Evolutionary conservation across 441 rosid genomes (phyloP), one percentile per base, ranked within the genome.

Genomic region (Aleurites moluccanus): DNA sequence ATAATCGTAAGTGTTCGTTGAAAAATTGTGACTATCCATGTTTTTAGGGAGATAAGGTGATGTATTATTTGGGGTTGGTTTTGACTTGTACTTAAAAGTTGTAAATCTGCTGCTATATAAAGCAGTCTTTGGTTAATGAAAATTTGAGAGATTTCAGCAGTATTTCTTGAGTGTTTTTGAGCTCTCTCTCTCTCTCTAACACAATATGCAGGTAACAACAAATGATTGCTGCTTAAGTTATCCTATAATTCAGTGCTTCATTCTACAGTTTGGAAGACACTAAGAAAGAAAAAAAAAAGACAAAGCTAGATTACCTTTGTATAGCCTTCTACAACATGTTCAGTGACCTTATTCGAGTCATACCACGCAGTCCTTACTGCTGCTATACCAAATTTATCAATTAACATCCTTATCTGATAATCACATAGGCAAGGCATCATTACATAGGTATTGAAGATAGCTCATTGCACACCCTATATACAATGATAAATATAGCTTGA

Each of bases 351-450:
- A 76, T 83, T 86, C n/a, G 91, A 70, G 74, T 91, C 90, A 64
- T 88, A 87, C 95, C 94, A 94, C 7, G 99, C 96, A 76, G 71
- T 83, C 78, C 84, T 86, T 69, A 92, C 85, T 15, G 88, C 90
- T 83, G 90, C 85, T 75, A 84, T 72, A 68, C 97, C 97, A 40
- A 94, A 90, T 78, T 84, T 91, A 73, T 89, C 83, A 49, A 94
- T 92, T 44, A 85, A 66, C 86, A 86, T 75, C 80, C 96, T 86
- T 75, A 91, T 83, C 97, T 94, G 82, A 74, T 74, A 81, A 45
- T 42, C 79, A 78, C 2, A 38, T 9, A 68, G 7, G 21, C 21
- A 64, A 74, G 70, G 74, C 47, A 69, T 49, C 59, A 57, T 74
- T 53, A 56, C 35, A 55, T 25, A 42, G 23, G 25, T 21, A 40